A percentile compares a stretch with the other conserved stretches of the same genome.
These are phyloP conservation scores for Durotheca rogersii DNA, from an alignment of 495 filamentous ascomycete genomes.

Conservation along the genomic window DNA sequence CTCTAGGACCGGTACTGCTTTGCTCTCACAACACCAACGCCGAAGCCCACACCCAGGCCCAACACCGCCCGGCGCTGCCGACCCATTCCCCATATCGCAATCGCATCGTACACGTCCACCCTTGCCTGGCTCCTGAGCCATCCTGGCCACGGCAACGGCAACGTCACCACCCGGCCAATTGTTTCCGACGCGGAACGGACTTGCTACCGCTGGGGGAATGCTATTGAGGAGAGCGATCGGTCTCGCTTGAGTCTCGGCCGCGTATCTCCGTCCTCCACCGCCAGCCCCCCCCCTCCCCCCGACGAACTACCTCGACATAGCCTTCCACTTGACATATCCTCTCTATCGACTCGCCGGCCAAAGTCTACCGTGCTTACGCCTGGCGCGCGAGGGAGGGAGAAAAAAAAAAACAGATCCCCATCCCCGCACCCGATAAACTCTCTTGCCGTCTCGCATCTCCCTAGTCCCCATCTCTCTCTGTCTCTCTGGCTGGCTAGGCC, in stretches of 20 bases:
- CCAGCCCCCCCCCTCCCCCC: too few relatives aligned
- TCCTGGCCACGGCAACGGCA: constrained; percentile 16
- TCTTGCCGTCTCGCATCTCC: neutral
- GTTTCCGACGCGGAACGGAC: neutral
- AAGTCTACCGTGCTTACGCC: too few relatives aligned
- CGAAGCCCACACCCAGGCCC: neutral
- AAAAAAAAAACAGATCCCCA: too few relatives aligned
- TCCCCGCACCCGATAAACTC: constrained; percentile 1
- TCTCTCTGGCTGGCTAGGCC: neutral
- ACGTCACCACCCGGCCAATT: constrained; percentile 12
- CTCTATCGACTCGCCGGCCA: too few relatives aligned
- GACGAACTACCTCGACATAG: too few relatives aligned
- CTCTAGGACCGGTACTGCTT: neutral
- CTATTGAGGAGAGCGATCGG: constrained; percentile 6
- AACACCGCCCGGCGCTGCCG: neutral
- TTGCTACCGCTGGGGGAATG: neutral
- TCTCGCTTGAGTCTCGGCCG: neutral
- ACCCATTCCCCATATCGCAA: neutral
- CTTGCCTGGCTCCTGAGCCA: constrained; percentile 7
- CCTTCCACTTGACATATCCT: too few relatives aligned
- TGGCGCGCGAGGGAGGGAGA: too few relatives aligned
- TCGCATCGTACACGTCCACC: constrained; percentile 31
- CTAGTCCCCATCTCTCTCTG: neutral
- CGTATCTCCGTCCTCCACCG: too few relatives aligned
- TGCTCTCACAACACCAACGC: neutral